Evolutionary conservation across 345 rosid species (phyloP), one percentile per base, ranked within the genome.

Genomic region (Corymbia maculata): DNA sequence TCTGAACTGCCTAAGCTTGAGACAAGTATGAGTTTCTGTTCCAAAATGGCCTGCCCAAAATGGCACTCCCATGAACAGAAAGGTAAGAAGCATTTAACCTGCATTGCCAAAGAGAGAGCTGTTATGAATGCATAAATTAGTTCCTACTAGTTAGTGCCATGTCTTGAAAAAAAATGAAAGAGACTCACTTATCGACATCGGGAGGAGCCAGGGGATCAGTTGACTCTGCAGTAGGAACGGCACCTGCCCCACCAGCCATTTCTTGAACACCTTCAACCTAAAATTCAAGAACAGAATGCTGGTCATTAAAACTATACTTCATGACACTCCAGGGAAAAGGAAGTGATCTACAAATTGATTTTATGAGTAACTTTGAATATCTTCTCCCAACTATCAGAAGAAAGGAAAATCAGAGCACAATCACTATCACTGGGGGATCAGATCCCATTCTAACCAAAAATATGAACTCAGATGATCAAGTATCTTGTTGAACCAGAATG

Each of bases 121-220:
- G 84, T 75, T 75, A 42, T 21, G 84, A 42, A 75, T 75, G 24
- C 28, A 75, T 8, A 75, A 75, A 75, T 9, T 42, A 75, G 49
- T 42, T 75, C 28, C 28, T 3, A 42, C 30, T 66, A 68, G 79
- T 30, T 45, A 70, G 42, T 49, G 52, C 26, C 51, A 86, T 24
- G 21, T 50, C 88, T 15, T 6, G 22, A 21, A 16, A 24, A 21
- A 32, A 86, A 89, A n/a, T n/a, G 70, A 57, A n/a, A 64, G 32
- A 47, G 79, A 47, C 64, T 92, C 90, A 96, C 99, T 93, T 96
- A 80, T 98, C 97, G 52, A 97, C 97, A 92, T 96, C 99, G 24
- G 96, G 97, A 87, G 97, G 93, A 51, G 99, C 95, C 92, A 94
- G 87, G 64, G 99, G 99, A 90, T 97, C 99, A 84, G 94, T 94